phyloP scores from a whole-genome alignment of 2,329 filamentous ascomycete genomes.

The Fusarium floridanum region DNA sequence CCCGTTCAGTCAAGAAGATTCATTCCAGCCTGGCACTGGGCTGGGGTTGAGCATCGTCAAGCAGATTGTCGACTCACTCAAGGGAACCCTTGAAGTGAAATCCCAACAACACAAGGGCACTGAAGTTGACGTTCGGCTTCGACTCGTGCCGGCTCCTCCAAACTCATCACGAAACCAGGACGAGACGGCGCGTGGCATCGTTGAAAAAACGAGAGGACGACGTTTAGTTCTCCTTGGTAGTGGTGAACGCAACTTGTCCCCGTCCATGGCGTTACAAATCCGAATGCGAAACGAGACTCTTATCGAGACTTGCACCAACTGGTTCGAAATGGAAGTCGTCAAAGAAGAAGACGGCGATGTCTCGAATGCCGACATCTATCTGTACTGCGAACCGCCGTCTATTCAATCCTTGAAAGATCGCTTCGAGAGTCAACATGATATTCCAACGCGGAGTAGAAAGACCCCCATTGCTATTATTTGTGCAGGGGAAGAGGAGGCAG shows the following conservation, averaged over 20 bases:
- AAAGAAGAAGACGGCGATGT: constrained; percentile 19
- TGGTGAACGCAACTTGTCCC: constrained; percentile 4
- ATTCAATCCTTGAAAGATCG: constrained; percentile 26
- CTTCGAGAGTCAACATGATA: constrained; percentile 17
- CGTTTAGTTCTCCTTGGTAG: constrained; percentile 39
- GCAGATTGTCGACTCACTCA: constrained; percentile 69
- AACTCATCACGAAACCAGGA: constrained; percentile 12
- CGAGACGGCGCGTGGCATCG: constrained; percentile 22
- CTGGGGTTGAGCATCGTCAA: constrained; percentile 74
- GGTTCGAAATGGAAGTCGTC: constrained; percentile 52
- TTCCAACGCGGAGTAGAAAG: neutral
- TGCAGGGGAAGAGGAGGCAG: constrained; percentile 48
- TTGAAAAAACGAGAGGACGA: constrained; percentile 28
- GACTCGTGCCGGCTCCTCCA: constrained; percentile 47
- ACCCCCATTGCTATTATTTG: constrained; percentile 48
- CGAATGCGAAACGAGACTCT: constrained; percentile 48
- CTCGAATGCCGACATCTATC: constrained; percentile 38
- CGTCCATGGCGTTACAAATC: constrained; percentile 23
- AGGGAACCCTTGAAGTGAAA: constrained; percentile 69
- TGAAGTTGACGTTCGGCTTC: constrained; percentile 63
- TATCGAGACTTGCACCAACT: constrained; percentile 47
- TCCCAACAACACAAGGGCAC: constrained; percentile 68
- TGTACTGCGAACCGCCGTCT: constrained; percentile 47
- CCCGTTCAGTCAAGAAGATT: constrained; percentile 74
- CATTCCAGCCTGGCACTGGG: constrained; percentile 70